A percentile compares a stretch with the other conserved stretches of the same genome.
Evolutionary conservation across 2,329 filamentous ascomycete species (phyloP).

Genomic region (Epichloe uncinata): DNA sequence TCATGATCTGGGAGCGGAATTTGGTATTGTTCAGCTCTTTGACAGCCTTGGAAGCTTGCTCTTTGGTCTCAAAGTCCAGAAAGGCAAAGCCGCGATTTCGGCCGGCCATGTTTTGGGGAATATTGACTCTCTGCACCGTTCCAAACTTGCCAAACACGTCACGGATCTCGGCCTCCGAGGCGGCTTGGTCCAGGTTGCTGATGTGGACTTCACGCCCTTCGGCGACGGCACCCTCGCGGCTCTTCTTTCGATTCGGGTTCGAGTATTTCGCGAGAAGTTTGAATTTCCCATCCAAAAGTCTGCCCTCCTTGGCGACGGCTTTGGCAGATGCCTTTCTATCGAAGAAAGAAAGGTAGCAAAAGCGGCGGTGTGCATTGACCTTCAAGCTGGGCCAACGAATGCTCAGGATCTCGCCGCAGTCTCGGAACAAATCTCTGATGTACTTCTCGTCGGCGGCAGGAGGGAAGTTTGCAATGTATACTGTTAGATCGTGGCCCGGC

Average conservation of each 20-base stretch:
- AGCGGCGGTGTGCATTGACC: slow-evolving; percentile 75
- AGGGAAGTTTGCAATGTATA: slow-evolving; percentile 88
- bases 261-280: slow-evolving; percentile 71
- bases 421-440: slow-evolving; percentile 53
- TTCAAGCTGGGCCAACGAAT: slow-evolving; percentile 87
- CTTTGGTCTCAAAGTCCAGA: slow-evolving; percentile 59
- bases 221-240: slow-evolving; percentile 65
- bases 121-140: slow-evolving; percentile 55
- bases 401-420: slow-evolving; percentile 70
- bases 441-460: slow-evolving; percentile 58
- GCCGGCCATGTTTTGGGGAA: slow-evolving; percentile 55
- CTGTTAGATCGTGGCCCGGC: slow-evolving; percentile 62
- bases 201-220: slow-evolving; percentile 82
- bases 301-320: slow-evolving; percentile 62
- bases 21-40: slow-evolving; percentile 57
- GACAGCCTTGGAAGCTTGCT: slow-evolving; percentile 53
- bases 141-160: slow-evolving; percentile 66
- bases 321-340: slow-evolving; percentile 52
- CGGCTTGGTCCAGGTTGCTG: slow-evolving; percentile 49
- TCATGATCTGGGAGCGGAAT: slow-evolving; percentile 52
- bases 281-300: slow-evolving; percentile 51
- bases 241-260: slow-evolving; percentile 64
- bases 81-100: slow-evolving; percentile 68
- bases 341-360: slow-evolving; percentile 91
- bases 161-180: slow-evolving; percentile 54